phyloP scores from a whole-genome alignment of 1,139 yeast species.

The Magnusiomyces starmeri region DNA sequence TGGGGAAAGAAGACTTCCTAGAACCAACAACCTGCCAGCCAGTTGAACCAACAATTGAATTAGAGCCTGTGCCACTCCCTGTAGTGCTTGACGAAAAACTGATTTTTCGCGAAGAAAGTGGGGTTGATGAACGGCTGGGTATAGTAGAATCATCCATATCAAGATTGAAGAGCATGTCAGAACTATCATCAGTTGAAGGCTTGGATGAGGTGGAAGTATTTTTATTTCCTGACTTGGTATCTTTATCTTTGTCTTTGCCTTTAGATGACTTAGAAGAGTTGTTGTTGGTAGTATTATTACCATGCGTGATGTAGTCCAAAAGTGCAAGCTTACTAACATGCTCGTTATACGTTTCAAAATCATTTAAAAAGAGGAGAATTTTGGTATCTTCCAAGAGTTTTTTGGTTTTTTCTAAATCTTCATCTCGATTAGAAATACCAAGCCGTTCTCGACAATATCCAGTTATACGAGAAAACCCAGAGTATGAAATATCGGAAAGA shows the following conservation, averaged over 20 bases:
- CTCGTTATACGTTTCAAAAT: constrained; percentile 13
- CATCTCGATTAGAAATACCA: neutral
- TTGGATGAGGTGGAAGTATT: neutral
- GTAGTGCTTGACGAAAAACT: neutral
- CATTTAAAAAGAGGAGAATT: constrained; percentile 9
- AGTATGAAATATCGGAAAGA: constrained; percentile 1
- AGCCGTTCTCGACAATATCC: neutral
- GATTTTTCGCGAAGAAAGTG: neutral
- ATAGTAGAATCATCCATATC: constrained; percentile 8
- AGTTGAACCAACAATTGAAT: neutral
- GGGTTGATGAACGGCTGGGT: neutral
- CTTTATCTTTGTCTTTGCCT: neutral
- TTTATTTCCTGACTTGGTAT: neutral
- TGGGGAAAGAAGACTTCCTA: constrained; percentile 11
- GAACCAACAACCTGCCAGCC: constrained; percentile 13
- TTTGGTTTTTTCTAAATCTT: too few relatives aligned
- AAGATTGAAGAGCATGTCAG: constrained; percentile 11
- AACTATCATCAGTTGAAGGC: neutral
- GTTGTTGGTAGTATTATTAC: neutral
- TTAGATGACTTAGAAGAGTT: neutral
- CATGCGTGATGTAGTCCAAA: neutral
- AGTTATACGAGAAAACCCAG: neutral
- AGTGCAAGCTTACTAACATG: neutral
- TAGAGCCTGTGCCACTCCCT: neutral
- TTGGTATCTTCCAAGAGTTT: neutral